Conservation (phyloP, 1,284 basidiomycete genomes). For the Microstroma glucosiphilum region DNA sequence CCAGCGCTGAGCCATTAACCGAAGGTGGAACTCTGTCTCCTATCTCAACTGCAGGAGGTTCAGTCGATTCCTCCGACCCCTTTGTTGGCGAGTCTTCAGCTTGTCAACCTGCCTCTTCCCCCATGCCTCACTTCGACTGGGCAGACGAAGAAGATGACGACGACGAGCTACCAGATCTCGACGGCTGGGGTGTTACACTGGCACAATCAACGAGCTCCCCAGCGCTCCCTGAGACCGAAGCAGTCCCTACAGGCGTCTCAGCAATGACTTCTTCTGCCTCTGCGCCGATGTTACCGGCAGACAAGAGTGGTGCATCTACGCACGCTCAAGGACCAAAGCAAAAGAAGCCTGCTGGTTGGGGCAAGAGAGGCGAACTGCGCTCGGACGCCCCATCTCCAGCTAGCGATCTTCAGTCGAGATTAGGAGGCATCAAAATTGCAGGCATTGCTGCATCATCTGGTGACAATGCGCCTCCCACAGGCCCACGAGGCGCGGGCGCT, state of each 20-base stretch:
- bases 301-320: background rate
- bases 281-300: background rate
- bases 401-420: background rate
- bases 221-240: background rate
- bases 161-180: constrained; percentile 33
- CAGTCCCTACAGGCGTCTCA: background rate
- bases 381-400: background rate
- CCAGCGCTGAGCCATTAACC: constrained; percentile 2
- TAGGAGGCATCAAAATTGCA: background rate
- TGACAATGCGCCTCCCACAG: background rate
- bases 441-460: background rate
- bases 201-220: background rate
- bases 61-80: constrained; percentile 4
- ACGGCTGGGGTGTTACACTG: constrained; percentile 30
- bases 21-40: background rate
- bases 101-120: constrained; percentile 4
- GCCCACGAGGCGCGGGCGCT: background rate
- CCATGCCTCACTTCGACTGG: constrained; percentile 25
- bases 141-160: constrained; percentile 39
- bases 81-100: background rate
- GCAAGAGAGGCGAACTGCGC: background rate
- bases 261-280: background rate
- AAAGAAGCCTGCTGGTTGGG: background rate
- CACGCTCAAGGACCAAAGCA: background rate
- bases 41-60: background rate